These are phyloP conservation scores for Leccinum imitatum DNA, from an alignment of 768 basidiomycete genomes.

Conservation along the genomic window DNA sequence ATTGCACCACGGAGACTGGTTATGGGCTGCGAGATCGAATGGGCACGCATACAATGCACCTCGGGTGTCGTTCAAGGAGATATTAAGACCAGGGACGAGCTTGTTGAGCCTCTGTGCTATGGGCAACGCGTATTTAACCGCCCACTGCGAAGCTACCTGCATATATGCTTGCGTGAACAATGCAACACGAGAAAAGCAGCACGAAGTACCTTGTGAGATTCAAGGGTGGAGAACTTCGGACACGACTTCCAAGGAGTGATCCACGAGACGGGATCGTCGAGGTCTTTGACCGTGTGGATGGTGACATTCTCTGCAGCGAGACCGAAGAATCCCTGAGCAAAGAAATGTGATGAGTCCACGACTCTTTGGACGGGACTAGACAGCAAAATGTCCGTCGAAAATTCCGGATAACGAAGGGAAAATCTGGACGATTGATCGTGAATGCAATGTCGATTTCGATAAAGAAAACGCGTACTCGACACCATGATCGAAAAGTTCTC, in stretches of 20 bases:
- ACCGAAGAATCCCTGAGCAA: constrained; percentile 40
- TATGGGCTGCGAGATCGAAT: constrained; percentile 39
- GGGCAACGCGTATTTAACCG: constrained; percentile 33
- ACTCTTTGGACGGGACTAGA: constrained; percentile 25
- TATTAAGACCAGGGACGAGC: constrained; percentile 33
- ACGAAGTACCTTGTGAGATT: constrained; percentile 7
- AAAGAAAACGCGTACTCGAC: constrained; percentile 29
- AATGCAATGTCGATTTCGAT: background rate
- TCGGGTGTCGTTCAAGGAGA: constrained; percentile 36
- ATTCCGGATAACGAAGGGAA: constrained; percentile 22
- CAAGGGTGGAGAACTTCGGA: constrained; percentile 16
- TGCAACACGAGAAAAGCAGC: background rate
- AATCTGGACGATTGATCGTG: constrained; percentile 11
- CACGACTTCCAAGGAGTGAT: constrained; percentile 44
- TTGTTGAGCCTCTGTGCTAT: constrained; percentile 37
- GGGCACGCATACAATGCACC: constrained; percentile 45
- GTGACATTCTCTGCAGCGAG: constrained; percentile 26
- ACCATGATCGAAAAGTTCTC: constrained; percentile 41
- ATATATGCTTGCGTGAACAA: background rate
- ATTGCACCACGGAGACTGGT: constrained; percentile 41
- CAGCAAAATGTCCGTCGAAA: constrained; percentile 18
- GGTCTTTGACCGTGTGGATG: constrained; percentile 34
- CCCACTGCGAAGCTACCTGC: constrained; percentile 32
- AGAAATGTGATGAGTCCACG: constrained; percentile 43
- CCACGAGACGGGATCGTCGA: constrained; percentile 38